Evolutionary conservation across 805 yeast species (phyloP).

Genomic region (Candida alai): DNA sequence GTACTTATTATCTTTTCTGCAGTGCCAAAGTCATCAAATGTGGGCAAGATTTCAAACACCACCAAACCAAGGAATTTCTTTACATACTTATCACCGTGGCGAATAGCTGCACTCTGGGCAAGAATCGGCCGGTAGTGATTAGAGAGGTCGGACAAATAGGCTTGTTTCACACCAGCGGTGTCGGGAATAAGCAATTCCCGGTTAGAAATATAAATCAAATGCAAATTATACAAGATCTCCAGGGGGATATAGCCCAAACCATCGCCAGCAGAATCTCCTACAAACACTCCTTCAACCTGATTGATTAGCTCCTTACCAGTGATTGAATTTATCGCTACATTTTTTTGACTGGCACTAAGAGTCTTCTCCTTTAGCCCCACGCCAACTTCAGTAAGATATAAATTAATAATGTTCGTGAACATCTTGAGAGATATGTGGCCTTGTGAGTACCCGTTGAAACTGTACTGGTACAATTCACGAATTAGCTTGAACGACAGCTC

Average conservation of each 20-base stretch:
- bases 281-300: constrained; percentile 2
- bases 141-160: constrained; percentile 8
- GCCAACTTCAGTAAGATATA: constrained; percentile 36
- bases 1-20: constrained; percentile 25
- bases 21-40: constrained; percentile 21
- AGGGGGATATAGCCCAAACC: constrained; percentile 24
- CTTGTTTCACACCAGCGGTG: no score
- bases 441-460: constrained; percentile 18
- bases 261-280: no score
- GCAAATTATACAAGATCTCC: constrained; percentile 31
- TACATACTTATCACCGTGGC: constrained; percentile 16
- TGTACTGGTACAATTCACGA: constrained; percentile 18
- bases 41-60: constrained; percentile 34
- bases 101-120: no score
- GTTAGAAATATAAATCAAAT: constrained; percentile 27
- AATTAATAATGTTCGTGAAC: constrained; percentile 30
- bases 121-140: constrained; percentile 6
- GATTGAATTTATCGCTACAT: constrained; percentile 6
- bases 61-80: constrained; percentile 28
- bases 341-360: constrained; percentile 1
- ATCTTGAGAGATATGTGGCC: constrained; percentile 24
- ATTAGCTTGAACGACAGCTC: constrained; percentile 27
- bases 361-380: constrained; percentile 10
- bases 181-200: constrained; percentile 14
- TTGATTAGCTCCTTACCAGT: constrained; percentile 7